Conservation (phyloP, 2,329 filamentous ascomycete genomes). For the Sclerotinia nivalis region DNA sequence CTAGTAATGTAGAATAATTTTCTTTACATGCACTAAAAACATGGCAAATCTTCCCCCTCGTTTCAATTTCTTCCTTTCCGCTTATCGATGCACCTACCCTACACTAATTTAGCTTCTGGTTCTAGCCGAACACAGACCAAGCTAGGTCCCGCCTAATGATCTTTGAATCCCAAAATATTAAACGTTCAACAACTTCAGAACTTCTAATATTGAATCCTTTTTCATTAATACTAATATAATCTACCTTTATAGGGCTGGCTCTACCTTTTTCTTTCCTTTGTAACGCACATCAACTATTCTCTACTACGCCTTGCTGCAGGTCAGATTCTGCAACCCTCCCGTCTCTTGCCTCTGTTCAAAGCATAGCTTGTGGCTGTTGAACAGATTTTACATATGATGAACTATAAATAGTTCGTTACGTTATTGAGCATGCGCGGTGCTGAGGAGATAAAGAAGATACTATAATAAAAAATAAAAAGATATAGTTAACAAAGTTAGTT, state of each 20-base stretch:
- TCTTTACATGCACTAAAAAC: constrained; percentile 8
- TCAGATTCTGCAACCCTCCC: constrained; percentile 18
- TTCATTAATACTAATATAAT: background rate
- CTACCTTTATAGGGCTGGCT: background rate
- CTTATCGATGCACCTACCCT: background rate
- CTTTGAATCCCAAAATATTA: background rate
- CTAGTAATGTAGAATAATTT: background rate
- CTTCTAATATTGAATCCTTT: background rate
- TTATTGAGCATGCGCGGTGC: background rate
- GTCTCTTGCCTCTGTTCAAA: constrained; percentile 6
- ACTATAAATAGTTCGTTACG: constrained; percentile 13
- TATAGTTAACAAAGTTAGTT: too few relatives aligned
- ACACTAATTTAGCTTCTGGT: constrained; percentile 9
- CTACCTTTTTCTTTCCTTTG: background rate
- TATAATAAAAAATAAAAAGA: too few relatives aligned
- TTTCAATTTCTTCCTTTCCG: constrained; percentile 16
- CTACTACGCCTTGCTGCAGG: constrained; percentile 17
- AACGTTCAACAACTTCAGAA: background rate
- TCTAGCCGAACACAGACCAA: background rate
- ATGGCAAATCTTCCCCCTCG: constrained; percentile 18
- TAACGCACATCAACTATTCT: background rate
- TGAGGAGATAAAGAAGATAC: too few relatives aligned
- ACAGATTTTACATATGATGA: background rate
- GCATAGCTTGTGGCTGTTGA: constrained; percentile 16
- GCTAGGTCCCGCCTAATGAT: background rate